Percentiles rank a stretch among this genome's conserved stretches.
Evolutionary conservation across 495 filamentous ascomycete genomes (phyloP).

Genomic region (Neurospora terricola): DNA sequence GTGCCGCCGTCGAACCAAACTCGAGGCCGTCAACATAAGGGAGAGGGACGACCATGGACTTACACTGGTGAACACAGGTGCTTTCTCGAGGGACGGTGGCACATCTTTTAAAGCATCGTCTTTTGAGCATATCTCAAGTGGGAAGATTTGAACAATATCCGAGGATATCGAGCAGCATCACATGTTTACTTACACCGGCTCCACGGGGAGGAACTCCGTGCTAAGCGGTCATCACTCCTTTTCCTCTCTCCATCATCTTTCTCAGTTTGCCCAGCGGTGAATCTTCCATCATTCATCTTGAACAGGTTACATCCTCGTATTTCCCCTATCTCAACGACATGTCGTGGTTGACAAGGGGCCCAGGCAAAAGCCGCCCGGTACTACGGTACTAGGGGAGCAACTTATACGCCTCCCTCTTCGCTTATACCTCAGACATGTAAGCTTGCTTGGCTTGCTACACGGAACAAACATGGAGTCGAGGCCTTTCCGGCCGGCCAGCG

Average conservation of each 20-base stretch:
- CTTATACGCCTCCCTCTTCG: not conserved
- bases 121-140: not conserved
- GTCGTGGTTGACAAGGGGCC: not conserved
- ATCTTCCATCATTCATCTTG: not conserved
- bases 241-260: not conserved
- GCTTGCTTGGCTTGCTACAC: conserved; percentile 2
- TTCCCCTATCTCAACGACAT: not conserved
- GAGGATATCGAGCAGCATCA: not conserved
- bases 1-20: not conserved
- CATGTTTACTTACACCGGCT: not conserved
- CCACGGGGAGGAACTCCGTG: not conserved
- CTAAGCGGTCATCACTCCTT: not conserved
- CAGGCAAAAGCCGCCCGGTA: not conserved
- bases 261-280: not conserved
- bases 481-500: not conserved
- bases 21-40: not conserved
- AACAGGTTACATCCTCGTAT: not conserved
- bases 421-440: conserved; percentile 3
- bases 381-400: not conserved
- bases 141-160: not conserved
- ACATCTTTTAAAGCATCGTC: not conserved
- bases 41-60: not conserved
- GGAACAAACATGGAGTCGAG: conserved; percentile 2
- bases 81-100: not conserved
- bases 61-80: not conserved